Conservation (phyloP, 163 green algal genomes). For the Chloromonas sp. region DNA sequence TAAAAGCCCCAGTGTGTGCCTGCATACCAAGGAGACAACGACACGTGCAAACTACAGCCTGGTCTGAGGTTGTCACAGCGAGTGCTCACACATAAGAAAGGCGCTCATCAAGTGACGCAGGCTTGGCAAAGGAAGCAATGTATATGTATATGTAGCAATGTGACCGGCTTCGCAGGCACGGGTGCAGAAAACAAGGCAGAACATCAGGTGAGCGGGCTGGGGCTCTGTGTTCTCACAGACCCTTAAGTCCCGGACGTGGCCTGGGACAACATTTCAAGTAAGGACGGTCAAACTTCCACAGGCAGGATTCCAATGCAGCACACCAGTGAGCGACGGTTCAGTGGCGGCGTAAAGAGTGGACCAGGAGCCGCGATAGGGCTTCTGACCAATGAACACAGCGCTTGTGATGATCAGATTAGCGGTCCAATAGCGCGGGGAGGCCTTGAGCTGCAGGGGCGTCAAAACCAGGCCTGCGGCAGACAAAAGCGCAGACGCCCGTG, state of each 20-base stretch:
- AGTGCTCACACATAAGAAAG: too few species aligned
- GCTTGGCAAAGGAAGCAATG: not conserved
- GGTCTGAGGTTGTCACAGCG: too few species aligned
- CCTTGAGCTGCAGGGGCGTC: conserved; percentile 7
- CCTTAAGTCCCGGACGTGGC: not conserved
- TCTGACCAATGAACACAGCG: not conserved
- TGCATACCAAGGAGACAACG: not conserved
- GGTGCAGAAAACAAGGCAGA: not conserved
- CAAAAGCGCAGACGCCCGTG: not conserved
- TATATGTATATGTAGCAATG: not conserved
- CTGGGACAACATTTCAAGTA: too few species aligned
- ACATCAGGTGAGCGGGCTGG: not conserved
- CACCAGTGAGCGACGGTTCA: not conserved
- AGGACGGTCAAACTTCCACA: too few species aligned
- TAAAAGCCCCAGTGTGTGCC: not conserved
- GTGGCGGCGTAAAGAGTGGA: not conserved
- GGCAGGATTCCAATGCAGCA: not conserved
- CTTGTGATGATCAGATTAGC: not conserved
- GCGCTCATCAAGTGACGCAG: too few species aligned
- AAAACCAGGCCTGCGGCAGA: not conserved
- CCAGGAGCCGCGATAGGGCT: not conserved
- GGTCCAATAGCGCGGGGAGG: not conserved
- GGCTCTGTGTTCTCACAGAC: not conserved
- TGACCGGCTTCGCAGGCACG: not conserved
- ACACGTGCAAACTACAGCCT: too few species aligned